Percentiles rank a stretch among this genome's conserved stretches.
These are phyloP conservation scores for Periconia digitata DNA, from an alignment of 2,329 filamentous ascomycete genomes.

Conservation along the genomic window DNA sequence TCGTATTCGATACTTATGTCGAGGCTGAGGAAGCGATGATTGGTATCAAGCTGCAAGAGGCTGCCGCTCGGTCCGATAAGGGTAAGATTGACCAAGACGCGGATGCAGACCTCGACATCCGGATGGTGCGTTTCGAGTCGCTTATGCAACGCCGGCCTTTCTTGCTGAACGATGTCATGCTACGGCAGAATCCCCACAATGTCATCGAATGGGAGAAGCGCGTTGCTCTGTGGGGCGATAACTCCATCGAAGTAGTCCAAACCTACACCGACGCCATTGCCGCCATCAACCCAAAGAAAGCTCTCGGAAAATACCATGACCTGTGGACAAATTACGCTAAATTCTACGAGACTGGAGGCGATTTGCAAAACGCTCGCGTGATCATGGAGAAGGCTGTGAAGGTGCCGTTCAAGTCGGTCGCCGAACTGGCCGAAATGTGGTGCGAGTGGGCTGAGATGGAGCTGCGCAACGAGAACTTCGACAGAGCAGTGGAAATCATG, in stretches of 20 bases:
- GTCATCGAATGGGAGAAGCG: conserved; percentile 97
- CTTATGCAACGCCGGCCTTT: conserved; percentile 97
- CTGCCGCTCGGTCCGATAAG: conserved; percentile 76
- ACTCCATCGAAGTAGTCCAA: conserved; percentile 85
- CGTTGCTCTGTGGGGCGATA: conserved; percentile 92
- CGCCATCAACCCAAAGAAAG: conserved; percentile 91
- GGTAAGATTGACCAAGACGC: conserved; percentile 77
- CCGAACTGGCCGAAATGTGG: conserved; percentile 96
- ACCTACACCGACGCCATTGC: conserved; percentile 95
- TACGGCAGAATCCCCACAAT: conserved; percentile 95
- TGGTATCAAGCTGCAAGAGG: conserved; percentile 84
- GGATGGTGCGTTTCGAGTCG: conserved; percentile 97
- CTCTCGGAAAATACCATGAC: conserved; percentile 88
- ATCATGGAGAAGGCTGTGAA: conserved; percentile 99
- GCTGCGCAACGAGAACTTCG: conserved; percentile 91
- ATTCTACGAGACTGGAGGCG: conserved; percentile 88
- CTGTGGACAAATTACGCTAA: conserved; percentile 97
- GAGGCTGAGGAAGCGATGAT: conserved; percentile 98
- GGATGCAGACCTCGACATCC: conserved; percentile 91
- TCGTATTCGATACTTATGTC: conserved; percentile 93
- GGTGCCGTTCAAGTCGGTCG: conserved; percentile 96
- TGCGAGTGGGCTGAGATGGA: conserved; percentile 99
- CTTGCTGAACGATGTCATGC: conserved; percentile 89
- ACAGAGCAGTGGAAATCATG: conserved; percentile 93
- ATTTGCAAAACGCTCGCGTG: conserved; percentile 79